These are phyloP conservation scores for Coemansia umbellata DNA, from an alignment of 192 early-diverging fungal genomes.

Conservation along the genomic window DNA sequence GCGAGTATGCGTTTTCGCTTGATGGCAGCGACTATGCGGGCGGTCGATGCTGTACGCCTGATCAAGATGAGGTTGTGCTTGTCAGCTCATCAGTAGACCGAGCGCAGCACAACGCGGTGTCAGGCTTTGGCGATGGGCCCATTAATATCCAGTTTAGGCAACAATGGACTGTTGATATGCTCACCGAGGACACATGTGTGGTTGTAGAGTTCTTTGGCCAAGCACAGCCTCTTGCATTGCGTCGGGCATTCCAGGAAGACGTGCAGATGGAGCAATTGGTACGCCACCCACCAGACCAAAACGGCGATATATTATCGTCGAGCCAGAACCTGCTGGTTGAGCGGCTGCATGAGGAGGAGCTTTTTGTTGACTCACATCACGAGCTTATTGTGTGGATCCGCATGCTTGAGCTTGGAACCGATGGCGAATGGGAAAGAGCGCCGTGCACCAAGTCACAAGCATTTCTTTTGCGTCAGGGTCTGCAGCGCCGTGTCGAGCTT, in stretches of 20 bases:
- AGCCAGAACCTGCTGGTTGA: slow-evolving; percentile 31
- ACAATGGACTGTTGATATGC: slow-evolving; percentile 32
- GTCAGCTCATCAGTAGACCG: slow-evolving; percentile 15
- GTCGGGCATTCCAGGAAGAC: slow-evolving; percentile 47
- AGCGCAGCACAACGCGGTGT: slow-evolving; percentile 20
- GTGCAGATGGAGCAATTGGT: slow-evolving; percentile 35
- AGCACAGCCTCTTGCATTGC: slow-evolving; percentile 22
- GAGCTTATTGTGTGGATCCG: slow-evolving; percentile 66
- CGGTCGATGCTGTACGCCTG: no score
- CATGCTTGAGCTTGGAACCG: slow-evolving; percentile 58
- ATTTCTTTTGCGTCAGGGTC: slow-evolving; percentile 67
- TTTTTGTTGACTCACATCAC: slow-evolving; percentile 61
- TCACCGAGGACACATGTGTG: slow-evolving; percentile 24
- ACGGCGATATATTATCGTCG: slow-evolving; percentile 5
- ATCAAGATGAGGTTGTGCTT: neutral
- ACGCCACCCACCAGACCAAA: neutral
- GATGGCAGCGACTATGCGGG: neutral
- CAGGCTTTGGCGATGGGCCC: slow-evolving; percentile 37
- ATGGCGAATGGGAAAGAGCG: slow-evolving; percentile 55
- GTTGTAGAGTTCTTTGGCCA: slow-evolving; percentile 41
- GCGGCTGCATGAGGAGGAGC: slow-evolving; percentile 56
- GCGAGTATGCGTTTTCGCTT: no score
- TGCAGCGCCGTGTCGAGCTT: slow-evolving; percentile 66
- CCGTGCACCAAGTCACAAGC: slow-evolving; percentile 26
- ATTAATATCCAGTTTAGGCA: slow-evolving; percentile 39